phyloP scores from a whole-genome alignment of 2,329 filamentous ascomycete species.

The Aspergillus chevalieri region DNA sequence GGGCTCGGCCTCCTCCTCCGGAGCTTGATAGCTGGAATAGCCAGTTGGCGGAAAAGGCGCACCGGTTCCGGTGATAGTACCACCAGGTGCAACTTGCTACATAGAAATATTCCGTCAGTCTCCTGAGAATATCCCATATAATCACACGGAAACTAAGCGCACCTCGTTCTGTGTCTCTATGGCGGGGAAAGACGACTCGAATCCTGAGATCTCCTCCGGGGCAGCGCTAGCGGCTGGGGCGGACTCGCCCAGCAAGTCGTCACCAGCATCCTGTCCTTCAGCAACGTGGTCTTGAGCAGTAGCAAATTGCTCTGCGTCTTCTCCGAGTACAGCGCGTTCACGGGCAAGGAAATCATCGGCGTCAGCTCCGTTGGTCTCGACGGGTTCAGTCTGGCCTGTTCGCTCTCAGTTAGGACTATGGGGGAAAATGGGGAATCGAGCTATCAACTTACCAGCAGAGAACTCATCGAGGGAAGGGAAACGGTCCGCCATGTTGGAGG shows the following conservation, averaged over 20 bases:
- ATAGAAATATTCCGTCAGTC: slow-evolving; percentile 14
- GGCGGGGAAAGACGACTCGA: slow-evolving; percentile 87
- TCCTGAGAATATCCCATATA: slow-evolving; percentile 1
- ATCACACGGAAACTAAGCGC: slow-evolving; percentile 15
- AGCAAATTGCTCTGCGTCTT: slow-evolving; percentile 86
- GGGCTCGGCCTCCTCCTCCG: slow-evolving; percentile 79
- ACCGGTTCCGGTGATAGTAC: slow-evolving; percentile 68
- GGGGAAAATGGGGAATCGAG: slow-evolving; percentile 13
- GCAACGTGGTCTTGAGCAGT: slow-evolving; percentile 61
- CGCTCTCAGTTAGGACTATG: slow-evolving; percentile 18
- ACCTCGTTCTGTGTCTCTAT: slow-evolving; percentile 70
- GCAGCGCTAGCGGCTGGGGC: slow-evolving; percentile 13
- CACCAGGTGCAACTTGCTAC: slow-evolving; percentile 66
- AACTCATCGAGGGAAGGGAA: slow-evolving; percentile 77
- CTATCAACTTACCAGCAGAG: slow-evolving; percentile 48
- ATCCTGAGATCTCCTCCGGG: slow-evolving; percentile 52
- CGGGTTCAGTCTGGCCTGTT: slow-evolving; percentile 31
- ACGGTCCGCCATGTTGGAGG: slow-evolving; percentile 62
- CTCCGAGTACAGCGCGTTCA: slow-evolving; percentile 83
- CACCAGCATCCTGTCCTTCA: slow-evolving; percentile 57
- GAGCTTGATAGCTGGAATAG: slow-evolving; percentile 49
- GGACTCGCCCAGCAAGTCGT: slow-evolving; percentile 61
- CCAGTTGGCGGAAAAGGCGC: slow-evolving; percentile 51
- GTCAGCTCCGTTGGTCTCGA: slow-evolving; percentile 43
- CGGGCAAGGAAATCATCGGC: slow-evolving; percentile 82